Percentiles rank a stretch among this genome's conserved stretches.
phyloP scores from a whole-genome alignment of 2,329 filamentous ascomycete species.

The Diaporthe amygdali region DNA sequence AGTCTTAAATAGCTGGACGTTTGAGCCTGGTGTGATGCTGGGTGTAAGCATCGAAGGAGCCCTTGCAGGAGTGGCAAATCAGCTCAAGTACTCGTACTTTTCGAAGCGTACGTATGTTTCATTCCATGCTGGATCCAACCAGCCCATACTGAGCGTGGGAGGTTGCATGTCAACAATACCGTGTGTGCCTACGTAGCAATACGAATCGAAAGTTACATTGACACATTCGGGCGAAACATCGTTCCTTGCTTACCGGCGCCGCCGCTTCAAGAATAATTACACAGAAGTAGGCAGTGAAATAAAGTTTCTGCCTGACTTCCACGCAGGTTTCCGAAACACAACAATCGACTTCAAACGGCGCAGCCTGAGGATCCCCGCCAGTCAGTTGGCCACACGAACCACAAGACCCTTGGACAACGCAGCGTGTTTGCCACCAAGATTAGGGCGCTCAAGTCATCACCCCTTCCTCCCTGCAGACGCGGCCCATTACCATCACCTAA shows the following conservation, averaged over 20 bases:
- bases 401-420: background rate
- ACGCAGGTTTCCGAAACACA: background rate
- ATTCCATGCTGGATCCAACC: too few relatives aligned
- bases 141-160: too few relatives aligned
- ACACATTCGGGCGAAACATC: background rate
- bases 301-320: background rate
- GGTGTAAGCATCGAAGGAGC: too few relatives aligned
- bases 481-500: background rate
- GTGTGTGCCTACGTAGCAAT: background rate
- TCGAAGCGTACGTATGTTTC: background rate
- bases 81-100: too few relatives aligned
- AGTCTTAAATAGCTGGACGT: too few relatives aligned
- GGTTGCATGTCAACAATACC: background rate
- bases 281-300: background rate
- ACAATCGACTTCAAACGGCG: background rate
- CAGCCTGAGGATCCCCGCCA: background rate
- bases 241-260: background rate
- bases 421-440: background rate
- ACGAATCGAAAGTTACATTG: too few relatives aligned
- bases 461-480: background rate
- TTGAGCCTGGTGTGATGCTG: too few relatives aligned
- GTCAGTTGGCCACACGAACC: background rate
- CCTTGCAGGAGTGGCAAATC: too few relatives aligned
- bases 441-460: background rate
- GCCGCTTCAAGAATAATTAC: background rate